A percentile compares a stretch with the other conserved stretches of the same genome.
phyloP scores from a whole-genome alignment of 2,329 filamentous ascomycete species.

The Phialophora verrucosa region DNA sequence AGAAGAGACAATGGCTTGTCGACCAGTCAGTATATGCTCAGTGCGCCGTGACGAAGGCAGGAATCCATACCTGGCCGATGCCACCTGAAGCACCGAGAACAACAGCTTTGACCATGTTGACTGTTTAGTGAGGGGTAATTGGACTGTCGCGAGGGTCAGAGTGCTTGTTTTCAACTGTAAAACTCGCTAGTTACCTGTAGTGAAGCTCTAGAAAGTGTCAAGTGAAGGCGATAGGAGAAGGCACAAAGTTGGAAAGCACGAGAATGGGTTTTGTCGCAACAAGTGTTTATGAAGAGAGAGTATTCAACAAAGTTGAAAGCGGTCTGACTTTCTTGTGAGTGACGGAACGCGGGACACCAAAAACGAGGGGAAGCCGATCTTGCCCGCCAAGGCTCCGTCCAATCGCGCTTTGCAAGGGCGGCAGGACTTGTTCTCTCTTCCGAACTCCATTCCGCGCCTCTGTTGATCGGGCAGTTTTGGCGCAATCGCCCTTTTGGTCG shows the following conservation, averaged over 20 bases:
- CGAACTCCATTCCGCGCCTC: conserved; percentile 11
- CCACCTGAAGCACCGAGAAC: conserved; percentile 97
- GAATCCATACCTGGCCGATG: conserved; percentile 83
- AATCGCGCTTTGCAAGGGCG: neutral
- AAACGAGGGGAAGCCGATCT: conserved; percentile 19
- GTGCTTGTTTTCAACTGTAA: neutral
- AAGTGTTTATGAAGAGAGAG: conserved; percentile 15
- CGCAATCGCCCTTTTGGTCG: neutral
- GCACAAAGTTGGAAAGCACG: neutral
- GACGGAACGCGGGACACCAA: conserved; percentile 15
- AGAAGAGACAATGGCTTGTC: conserved; percentile 90
- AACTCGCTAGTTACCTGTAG: conserved; percentile 9
- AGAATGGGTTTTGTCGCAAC: neutral
- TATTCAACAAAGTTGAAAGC: conserved; percentile 23
- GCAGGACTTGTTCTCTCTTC: neutral
- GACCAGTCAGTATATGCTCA: conserved; percentile 22
- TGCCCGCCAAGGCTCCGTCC: conserved; percentile 12
- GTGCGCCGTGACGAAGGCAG: neutral
- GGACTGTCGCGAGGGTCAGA: conserved; percentile 17
- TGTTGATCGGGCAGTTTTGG: neutral
- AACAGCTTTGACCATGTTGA: conserved; percentile 59
- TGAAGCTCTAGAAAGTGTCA: neutral
- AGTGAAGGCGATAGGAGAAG: neutral
- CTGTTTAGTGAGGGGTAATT: conserved; percentile 30
- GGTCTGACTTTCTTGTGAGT: conserved; percentile 23